These are phyloP conservation scores for Acarospora socialis DNA, from an alignment of 2,329 filamentous ascomycete species.

Conservation along the genomic window DNA sequence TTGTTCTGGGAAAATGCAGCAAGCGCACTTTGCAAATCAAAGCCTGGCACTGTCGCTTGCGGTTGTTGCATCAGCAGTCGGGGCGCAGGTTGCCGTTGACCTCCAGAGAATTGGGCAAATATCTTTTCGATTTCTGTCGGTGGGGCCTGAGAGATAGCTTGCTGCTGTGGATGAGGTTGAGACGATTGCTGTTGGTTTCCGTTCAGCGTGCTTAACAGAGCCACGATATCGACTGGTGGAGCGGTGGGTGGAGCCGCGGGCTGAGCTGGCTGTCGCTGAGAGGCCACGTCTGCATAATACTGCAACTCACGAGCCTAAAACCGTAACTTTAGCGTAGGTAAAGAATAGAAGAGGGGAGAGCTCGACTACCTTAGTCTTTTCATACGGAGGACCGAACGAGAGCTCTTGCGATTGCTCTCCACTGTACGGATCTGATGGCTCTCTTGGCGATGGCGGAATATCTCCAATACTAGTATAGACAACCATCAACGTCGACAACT, in stretches of 20 bases:
- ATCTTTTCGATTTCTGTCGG: conserved; percentile 22
- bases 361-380: conserved; percentile 28
- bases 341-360: conserved; percentile 4
- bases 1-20: too few relatives aligned
- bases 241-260: conserved; percentile 11
- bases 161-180: conserved; percentile 14
- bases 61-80: too few relatives aligned
- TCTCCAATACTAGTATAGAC: conserved; percentile 32
- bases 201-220: conserved; percentile 28
- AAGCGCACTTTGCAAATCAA: too few relatives aligned
- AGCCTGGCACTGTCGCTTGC: too few relatives aligned
- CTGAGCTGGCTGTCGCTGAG: conserved; percentile 18
- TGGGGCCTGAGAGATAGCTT: conserved; percentile 8
- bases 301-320: conserved; percentile 27
- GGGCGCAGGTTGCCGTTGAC: too few relatives aligned
- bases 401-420: conserved; percentile 7
- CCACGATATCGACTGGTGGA: conserved; percentile 25
- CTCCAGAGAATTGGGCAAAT: conserved; percentile 27
- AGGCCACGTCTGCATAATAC: conserved; percentile 25
- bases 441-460: conserved; percentile 32
- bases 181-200: conserved; percentile 20
- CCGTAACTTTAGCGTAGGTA: conserved; percentile 9
- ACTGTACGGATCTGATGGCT: conserved; percentile 24
- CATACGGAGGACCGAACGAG: conserved; percentile 29
- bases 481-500: conserved; percentile 33